Evolutionary conservation across 192 early-diverging fungal genomes (phyloP), one percentile per base, ranked within the genome.

Genomic region (Paraglomus brasilianum): DNA sequence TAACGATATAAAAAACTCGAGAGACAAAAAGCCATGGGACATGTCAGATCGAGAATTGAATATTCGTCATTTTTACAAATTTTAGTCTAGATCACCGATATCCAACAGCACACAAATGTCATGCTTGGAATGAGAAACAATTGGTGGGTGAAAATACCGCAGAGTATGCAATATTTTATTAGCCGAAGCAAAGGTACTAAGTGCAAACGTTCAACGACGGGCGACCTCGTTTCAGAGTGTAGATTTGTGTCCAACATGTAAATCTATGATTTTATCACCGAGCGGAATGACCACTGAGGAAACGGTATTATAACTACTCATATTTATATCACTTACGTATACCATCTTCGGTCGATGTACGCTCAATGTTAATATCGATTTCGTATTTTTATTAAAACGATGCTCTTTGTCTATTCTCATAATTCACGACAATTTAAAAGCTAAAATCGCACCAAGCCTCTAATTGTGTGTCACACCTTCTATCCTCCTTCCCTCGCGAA

Each of bases 61-160:
- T 49, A 13, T 8, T 48, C n/a, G 8, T 38, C 40, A 22, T 53
- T 19, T 51, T 17, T 19, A 50, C 24, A 5, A 42, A 21, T 44
- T 56, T 19, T 15, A 77, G 75, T 66, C 57, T 72, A 2, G 50
- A 72, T 61, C 71, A 77, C 51, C 64, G 75, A 14, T 77, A 73
- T 21, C 75, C 75, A 17, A 15, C 46, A 41, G 42, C 44, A 21
- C 75, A 77, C 45, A 8, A 68, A 4, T 77, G 75, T 58, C 30
- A 15, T 8, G 17, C 11, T 39, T 69, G 50, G 55, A 24, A 39
- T 7, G n/a, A 55, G 10, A 51, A 72, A 22, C 51, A 77, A 52
- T 53, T 42, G 5, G 58, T 73, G 13, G 46, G 62, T 44, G 10
- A 3, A 8, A 15, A 1, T 19, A 8, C 6, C 5, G 24, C 5